Evolutionary conservation across 2,329 filamentous ascomycete species (phyloP).

Genomic region (Hymenoscyphus salicellus): DNA sequence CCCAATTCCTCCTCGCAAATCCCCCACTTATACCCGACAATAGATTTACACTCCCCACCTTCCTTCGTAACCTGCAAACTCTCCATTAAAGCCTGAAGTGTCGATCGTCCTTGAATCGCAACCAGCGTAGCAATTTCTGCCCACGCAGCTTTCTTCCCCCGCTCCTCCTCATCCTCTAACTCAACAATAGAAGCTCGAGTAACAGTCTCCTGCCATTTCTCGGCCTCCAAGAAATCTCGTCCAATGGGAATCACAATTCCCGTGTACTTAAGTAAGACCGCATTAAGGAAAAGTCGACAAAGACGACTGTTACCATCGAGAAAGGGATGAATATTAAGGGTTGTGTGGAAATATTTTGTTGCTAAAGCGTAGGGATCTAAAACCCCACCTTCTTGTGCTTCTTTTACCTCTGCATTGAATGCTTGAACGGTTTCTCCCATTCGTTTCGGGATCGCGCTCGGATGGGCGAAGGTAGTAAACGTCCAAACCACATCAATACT

Average conservation of each 20-base stretch:
- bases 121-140: background rate
- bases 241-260: conserved; percentile 1
- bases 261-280: background rate
- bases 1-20: background rate
- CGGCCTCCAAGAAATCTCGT: background rate
- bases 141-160: background rate
- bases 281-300: conserved; percentile 2
- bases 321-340: conserved; percentile 5
- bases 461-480: conserved; percentile 26
- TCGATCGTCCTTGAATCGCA: background rate
- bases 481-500: background rate
- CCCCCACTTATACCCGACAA: background rate
- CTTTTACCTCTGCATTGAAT: conserved; percentile 14
- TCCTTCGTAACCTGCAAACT: background rate
- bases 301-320: background rate
- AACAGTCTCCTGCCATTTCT: background rate
- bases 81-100: background rate
- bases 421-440: conserved; percentile 30
- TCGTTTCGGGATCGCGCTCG: conserved; percentile 21
- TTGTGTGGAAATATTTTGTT: background rate
- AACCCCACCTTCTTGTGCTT: background rate
- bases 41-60: background rate
- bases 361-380: background rate
- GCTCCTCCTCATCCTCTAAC: too few relatives aligned
- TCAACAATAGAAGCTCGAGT: background rate